Conservation (phyloP, 73 alveolate genomes). For the Urostyla sp. region DNA sequence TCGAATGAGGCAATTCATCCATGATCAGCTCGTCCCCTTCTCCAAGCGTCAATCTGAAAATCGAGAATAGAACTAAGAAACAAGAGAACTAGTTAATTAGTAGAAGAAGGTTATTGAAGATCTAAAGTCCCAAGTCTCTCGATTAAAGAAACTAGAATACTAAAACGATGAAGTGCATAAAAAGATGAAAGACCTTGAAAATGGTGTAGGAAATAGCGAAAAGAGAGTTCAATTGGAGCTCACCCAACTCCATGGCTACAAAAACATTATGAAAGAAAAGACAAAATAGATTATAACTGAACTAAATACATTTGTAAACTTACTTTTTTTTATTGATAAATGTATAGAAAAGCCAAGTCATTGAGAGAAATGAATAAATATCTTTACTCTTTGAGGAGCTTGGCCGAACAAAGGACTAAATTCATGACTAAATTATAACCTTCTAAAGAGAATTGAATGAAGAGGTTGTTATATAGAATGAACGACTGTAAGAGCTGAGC, state of each 20-base stretch:
- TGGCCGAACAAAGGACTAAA: neutral
- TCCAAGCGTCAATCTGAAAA: constrained; percentile 19
- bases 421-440: neutral
- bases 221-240: constrained; percentile 24
- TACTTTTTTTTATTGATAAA: neutral
- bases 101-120: constrained; percentile 9
- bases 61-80: neutral
- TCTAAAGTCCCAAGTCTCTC: neutral
- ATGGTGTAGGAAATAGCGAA: neutral
- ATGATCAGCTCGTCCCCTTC: constrained; percentile 32
- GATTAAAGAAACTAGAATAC: constrained; percentile 28
- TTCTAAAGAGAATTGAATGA: constrained; percentile 3
- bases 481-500: constrained; percentile 34
- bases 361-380: constrained; percentile 29
- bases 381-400: constrained; percentile 19
- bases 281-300: constrained; percentile 4
- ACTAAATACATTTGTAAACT: constrained; percentile 32
- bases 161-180: constrained; percentile 7
- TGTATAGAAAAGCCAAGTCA: constrained; percentile 38
- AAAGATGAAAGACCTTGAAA: constrained; percentile 1
- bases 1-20: constrained; percentile 30
- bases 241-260: neutral
- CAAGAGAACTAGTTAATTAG: neutral
- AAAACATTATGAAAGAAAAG: constrained; percentile 13
- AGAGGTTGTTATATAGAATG: constrained; percentile 18